Conservation (phyloP, 768 basidiomycete genomes). For the Russula emetica region DNA sequence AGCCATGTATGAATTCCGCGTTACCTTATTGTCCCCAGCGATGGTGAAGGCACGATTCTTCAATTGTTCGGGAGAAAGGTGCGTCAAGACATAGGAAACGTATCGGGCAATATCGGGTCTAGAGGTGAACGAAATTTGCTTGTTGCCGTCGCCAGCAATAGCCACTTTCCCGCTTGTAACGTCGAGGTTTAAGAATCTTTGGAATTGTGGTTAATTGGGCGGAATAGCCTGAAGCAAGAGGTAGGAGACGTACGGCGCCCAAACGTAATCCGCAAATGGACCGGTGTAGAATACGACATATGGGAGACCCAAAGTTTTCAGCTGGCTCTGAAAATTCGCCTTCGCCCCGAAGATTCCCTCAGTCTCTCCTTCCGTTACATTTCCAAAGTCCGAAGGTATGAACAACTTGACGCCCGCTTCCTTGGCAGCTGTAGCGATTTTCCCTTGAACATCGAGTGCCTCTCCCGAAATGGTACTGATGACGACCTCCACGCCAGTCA, state of each 20-base stretch:
- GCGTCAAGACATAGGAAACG: conserved; percentile 24
- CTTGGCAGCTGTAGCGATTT: conserved; percentile 19
- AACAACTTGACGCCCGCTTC: conserved; percentile 19
- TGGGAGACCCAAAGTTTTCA: conserved; percentile 22
- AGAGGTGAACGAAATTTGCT: conserved; percentile 25
- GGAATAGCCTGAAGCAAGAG: background rate
- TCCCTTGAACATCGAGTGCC: conserved; percentile 2
- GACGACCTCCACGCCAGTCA: conserved; percentile 21
- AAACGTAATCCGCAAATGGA: conserved; percentile 18
- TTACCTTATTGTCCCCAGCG: conserved; percentile 21
- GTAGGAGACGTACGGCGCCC: background rate
- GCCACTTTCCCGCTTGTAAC: conserved; percentile 21
- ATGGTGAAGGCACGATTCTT: conserved; percentile 16
- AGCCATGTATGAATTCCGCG: background rate
- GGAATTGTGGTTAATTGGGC: background rate
- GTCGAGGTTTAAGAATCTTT: conserved; percentile 16
- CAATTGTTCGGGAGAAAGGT: conserved; percentile 20
- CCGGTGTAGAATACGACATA: conserved; percentile 28
- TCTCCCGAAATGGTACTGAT: conserved; percentile 10
- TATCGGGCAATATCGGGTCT: conserved; percentile 25
- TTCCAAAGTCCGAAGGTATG: conserved; percentile 22
- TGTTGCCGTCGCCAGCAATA: conserved; percentile 26
- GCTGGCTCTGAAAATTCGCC: background rate
- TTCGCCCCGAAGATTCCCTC: conserved; percentile 15
- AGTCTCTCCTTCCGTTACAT: conserved; percentile 17